These are phyloP conservation scores for Tolypocladium ophioglossoides DNA, from an alignment of 2,329 filamentous ascomycete species.

Conservation along the genomic window DNA sequence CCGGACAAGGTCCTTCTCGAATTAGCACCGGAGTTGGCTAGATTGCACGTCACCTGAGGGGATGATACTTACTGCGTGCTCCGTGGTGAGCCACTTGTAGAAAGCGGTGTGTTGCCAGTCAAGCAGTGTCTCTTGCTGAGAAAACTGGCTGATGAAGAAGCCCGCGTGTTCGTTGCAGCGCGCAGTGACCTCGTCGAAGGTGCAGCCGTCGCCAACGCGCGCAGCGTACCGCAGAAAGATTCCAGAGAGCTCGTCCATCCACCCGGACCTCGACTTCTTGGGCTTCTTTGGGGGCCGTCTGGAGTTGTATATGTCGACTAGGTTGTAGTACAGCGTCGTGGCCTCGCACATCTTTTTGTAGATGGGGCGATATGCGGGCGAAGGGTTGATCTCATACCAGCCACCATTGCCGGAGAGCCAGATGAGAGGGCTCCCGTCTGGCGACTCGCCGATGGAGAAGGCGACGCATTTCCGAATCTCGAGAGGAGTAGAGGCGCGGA, in stretches of 20 bases:
- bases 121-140: slow-evolving; percentile 24
- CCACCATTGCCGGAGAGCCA: slow-evolving; percentile 51
- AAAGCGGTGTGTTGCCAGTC: slow-evolving; percentile 37
- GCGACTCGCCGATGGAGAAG: slow-evolving; percentile 43
- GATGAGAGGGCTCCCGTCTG: slow-evolving; percentile 42
- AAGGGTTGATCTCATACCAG: slow-evolving; percentile 58
- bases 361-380: slow-evolving; percentile 42
- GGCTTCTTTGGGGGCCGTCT: slow-evolving; percentile 16
- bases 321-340: slow-evolving; percentile 51
- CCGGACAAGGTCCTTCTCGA: slow-evolving; percentile 14
- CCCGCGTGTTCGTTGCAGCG: slow-evolving; percentile 37
- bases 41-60: neutral
- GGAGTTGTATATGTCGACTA: slow-evolving; percentile 44
- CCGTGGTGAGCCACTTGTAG: slow-evolving; percentile 33
- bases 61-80: slow-evolving; percentile 26
- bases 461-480: slow-evolving; percentile 39
- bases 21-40: neutral
- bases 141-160: slow-evolving; percentile 43
- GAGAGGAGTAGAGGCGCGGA: slow-evolving; percentile 26
- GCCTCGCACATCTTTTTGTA: slow-evolving; percentile 53
- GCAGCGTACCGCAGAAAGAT: slow-evolving; percentile 35
- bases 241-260: slow-evolving; percentile 14
- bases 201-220: slow-evolving; percentile 40
- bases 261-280: slow-evolving; percentile 19
- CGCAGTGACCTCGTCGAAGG: slow-evolving; percentile 35